Evolutionary conservation across 179 eudicot genomes (phyloP), one percentile per base, ranked within the genome.

Genomic region (Dionaea muscipula): DNA sequence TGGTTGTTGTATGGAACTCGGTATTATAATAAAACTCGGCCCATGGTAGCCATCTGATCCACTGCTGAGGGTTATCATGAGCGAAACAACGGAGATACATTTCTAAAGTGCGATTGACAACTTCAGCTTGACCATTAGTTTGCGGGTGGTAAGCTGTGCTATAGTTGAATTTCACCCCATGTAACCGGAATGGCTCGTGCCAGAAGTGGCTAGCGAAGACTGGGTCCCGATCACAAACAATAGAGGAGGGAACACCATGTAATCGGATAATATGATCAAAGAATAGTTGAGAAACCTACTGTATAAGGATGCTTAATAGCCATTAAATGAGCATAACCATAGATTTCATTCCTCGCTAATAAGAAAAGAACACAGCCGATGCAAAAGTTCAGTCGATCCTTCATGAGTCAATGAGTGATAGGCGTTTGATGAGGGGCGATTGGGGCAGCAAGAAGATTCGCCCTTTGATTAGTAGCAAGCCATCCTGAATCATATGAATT

Each of bases 221-320:
- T n/a, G n/a, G n/a, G n/a, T n/a, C n/a, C n/a, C n/a, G n/a, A n/a
- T n/a, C n/a, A n/a, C n/a, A n/a, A n/a, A n/a, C n/a, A n/a, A n/a
- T n/a, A n/a, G n/a, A n/a, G n/a, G n/a, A n/a, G n/a, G n/a, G 66
- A 20, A 53, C 20, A 5, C 57, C 59, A 31, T 53, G 66, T 11
- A 62, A 53, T n/a, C 45, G 43, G 4, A 43, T 45, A 10, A 53
- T 20, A 1, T 35, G 14, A 13, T 44, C 38, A 3, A 52, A 8
- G 23, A 38, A 61, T 19, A 37, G 18, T 27, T 51, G 35, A 25
- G 65, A 57, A 11, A 51, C 38, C 22, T n/a, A n/a, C n/a, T n/a
- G n/a, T n/a, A n/a, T n/a, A n/a, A n/a, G n/a, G n/a, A n/a, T n/a
- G n/a, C n/a, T n/a, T n/a, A n/a, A n/a, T n/a, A n/a, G n/a, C n/a